Evolutionary conservation across 768 basidiomycete genomes (phyloP).

Genomic region (Tylopilus subfusipes): DNA sequence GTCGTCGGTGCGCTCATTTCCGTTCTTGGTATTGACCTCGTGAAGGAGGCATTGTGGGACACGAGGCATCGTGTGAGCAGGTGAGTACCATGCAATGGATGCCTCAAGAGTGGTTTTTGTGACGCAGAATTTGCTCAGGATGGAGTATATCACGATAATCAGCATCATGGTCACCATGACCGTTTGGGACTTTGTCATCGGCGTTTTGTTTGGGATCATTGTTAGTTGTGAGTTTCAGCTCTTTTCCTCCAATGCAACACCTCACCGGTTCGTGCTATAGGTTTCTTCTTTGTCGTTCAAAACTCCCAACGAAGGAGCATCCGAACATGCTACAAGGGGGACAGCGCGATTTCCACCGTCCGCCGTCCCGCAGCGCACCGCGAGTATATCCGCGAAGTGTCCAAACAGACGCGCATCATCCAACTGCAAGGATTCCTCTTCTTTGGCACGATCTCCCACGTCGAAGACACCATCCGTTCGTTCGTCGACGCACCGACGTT

Average conservation of each 20-base stretch:
- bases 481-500: conserved; percentile 71
- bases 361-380: conserved; percentile 84
- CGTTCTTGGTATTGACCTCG: conserved; percentile 89
- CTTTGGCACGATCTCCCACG: conserved; percentile 88
- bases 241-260: neutral
- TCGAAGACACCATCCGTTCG: conserved; percentile 81
- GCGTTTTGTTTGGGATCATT: conserved; percentile 88
- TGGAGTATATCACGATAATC: conserved; percentile 77
- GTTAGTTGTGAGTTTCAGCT: conserved; percentile 65
- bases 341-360: conserved; percentile 85
- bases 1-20: conserved; percentile 91
- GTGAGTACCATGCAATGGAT: conserved; percentile 36
- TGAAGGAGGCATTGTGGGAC: conserved; percentile 97
- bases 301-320: conserved; percentile 85
- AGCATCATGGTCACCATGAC: conserved; percentile 94
- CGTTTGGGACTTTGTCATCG: conserved; percentile 89
- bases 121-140: conserved; percentile 36
- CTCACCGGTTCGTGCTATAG: conserved; percentile 34
- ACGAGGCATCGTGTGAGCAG: conserved; percentile 82
- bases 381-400: conserved; percentile 87
- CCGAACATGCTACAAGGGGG: conserved; percentile 77
- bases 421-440: conserved; percentile 91
- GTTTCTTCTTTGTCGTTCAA: conserved; percentile 93
- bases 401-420: conserved; percentile 85
- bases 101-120: neutral